Percentiles rank a stretch among this genome's conserved stretches.
Evolutionary conservation across 2,329 filamentous ascomycete genomes (phyloP).

Genomic region (Karstenula rhodostoma): DNA sequence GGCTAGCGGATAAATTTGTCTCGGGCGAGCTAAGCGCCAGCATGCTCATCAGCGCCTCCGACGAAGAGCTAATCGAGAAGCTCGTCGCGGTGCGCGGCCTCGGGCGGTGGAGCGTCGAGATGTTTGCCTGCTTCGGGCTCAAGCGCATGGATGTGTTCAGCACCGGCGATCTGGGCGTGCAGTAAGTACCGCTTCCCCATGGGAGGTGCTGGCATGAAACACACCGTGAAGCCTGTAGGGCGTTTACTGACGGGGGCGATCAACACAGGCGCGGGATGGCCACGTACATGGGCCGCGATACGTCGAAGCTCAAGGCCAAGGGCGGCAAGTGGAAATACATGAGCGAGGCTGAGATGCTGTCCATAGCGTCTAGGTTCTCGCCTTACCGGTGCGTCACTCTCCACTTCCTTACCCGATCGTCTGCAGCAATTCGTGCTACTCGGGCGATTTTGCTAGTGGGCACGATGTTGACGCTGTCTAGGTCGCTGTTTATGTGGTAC

Average conservation of each 20-base stretch:
- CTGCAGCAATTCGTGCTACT: slow-evolving; percentile 12
- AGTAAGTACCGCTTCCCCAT: slow-evolving; percentile 59
- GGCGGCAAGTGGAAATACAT: slow-evolving; percentile 98
- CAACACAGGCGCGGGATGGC: slow-evolving; percentile 78
- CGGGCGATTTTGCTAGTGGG: slow-evolving; percentile 7
- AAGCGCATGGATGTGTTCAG: slow-evolving; percentile 95
- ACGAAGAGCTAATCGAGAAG: slow-evolving; percentile 84
- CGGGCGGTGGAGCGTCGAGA: slow-evolving; percentile 83
- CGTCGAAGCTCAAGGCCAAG: slow-evolving; percentile 79
- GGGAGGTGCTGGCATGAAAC: slow-evolving; percentile 66
- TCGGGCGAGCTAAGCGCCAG: slow-evolving; percentile 76
- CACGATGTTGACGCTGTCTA: slow-evolving; percentile 35
- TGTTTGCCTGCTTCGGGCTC: slow-evolving; percentile 97
- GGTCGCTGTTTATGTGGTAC: slow-evolving; percentile 97
- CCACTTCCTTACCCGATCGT: slow-evolving; percentile 14
- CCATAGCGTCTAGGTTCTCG: slow-evolving; percentile 78
- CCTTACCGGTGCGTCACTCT: slow-evolving; percentile 72
- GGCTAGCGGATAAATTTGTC: slow-evolving; percentile 82
- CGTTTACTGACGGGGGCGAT: neutral
- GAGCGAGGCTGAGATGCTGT: slow-evolving; percentile 90
- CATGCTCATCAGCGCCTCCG: slow-evolving; percentile 78
- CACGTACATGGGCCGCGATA: slow-evolving; percentile 81
- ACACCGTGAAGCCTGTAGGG: neutral
- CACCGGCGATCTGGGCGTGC: slow-evolving; percentile 89
- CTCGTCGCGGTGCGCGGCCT: slow-evolving; percentile 87